These are phyloP conservation scores for Discostella stelligeroides DNA, from an alignment of 108 stramenopile genomes.

Conservation along the genomic window DNA sequence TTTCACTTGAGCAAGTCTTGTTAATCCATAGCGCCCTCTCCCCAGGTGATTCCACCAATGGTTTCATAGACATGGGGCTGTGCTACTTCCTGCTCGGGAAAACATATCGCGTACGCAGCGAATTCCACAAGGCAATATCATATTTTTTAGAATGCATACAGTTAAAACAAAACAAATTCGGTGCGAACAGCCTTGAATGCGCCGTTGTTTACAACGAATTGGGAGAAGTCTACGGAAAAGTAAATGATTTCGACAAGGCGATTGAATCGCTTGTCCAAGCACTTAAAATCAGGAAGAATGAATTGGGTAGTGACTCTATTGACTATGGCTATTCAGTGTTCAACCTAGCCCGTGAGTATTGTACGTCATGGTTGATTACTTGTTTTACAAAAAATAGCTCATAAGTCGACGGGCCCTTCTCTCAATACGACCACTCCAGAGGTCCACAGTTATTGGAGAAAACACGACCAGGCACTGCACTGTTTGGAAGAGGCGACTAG, in stretches of 20 bases:
- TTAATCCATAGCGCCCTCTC: constrained; percentile 30
- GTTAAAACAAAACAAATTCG: constrained; percentile 32
- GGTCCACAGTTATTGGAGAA: constrained; percentile 40
- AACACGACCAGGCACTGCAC: constrained; percentile 35
- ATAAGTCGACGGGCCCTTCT: background rate
- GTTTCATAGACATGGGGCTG: constrained; percentile 26
- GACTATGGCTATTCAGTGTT: constrained; percentile 45
- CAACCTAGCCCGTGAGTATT: constrained; percentile 24
- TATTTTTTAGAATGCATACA: constrained; percentile 17
- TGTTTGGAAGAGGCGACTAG: constrained; percentile 38
- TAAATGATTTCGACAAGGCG: constrained; percentile 44
- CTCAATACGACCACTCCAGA: constrained; percentile 3
- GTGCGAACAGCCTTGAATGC: constrained; percentile 42
- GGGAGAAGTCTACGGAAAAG: constrained; percentile 45
- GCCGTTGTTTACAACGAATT: constrained; percentile 42
- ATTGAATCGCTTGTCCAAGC: constrained; percentile 54
- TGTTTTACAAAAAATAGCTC: background rate
- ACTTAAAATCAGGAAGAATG: constrained; percentile 50
- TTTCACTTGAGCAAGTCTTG: constrained; percentile 46
- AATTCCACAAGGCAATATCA: constrained; percentile 34
- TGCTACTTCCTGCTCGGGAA: constrained; percentile 42
- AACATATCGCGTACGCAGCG: constrained; percentile 39
- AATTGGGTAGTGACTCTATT: constrained; percentile 53
- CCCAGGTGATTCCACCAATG: background rate
- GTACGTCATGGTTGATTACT: background rate